These are phyloP conservation scores for Scutellaria baicalensis DNA, from an alignment of 257 asterid species.

Conservation along the genomic window DNA sequence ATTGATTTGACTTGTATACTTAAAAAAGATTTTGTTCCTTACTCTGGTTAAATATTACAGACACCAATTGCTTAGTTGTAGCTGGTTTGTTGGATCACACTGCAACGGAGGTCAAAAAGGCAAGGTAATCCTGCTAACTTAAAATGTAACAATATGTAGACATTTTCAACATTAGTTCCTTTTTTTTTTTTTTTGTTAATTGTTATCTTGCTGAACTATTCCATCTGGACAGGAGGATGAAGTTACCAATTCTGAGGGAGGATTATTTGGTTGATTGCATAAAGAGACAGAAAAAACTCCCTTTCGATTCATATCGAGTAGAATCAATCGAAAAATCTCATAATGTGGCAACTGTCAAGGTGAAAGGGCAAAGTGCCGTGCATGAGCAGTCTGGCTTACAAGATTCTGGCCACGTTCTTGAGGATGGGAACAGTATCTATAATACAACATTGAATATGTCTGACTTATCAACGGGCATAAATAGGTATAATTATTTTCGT, in stretches of 20 bases:
- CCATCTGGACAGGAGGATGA: conserved; percentile 69
- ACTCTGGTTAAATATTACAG: conserved; percentile 32
- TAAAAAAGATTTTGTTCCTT: neutral
- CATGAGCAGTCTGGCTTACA: conserved; percentile 87
- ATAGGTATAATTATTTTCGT: conserved; percentile 48
- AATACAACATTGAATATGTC: conserved; percentile 90
- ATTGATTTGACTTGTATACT: conserved; percentile 12
- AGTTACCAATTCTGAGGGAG: conserved; percentile 74
- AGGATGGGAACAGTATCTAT: conserved; percentile 75
- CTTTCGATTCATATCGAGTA: conserved; percentile 59
- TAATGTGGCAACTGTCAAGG: conserved; percentile 72
- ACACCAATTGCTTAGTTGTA: conserved; percentile 74
- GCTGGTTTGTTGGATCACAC: conserved; percentile 33
- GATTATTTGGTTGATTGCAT: conserved; percentile 76
- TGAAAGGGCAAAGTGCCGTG: conserved; percentile 93
- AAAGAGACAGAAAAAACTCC: conserved; percentile 69
- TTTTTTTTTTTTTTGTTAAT: too few relatives aligned
- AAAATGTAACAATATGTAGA: neutral
- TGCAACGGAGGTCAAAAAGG: conserved; percentile 71
- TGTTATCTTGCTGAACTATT: conserved; percentile 3
- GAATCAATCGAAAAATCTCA: conserved; percentile 51
- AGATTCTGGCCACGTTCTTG: conserved; percentile 93
- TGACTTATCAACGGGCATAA: conserved; percentile 81
- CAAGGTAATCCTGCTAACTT: conserved; percentile 58
- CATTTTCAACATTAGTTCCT: neutral